Conservation (phyloP, 805 yeast genomes). For the Yamadazyma ubonensis region DNA sequence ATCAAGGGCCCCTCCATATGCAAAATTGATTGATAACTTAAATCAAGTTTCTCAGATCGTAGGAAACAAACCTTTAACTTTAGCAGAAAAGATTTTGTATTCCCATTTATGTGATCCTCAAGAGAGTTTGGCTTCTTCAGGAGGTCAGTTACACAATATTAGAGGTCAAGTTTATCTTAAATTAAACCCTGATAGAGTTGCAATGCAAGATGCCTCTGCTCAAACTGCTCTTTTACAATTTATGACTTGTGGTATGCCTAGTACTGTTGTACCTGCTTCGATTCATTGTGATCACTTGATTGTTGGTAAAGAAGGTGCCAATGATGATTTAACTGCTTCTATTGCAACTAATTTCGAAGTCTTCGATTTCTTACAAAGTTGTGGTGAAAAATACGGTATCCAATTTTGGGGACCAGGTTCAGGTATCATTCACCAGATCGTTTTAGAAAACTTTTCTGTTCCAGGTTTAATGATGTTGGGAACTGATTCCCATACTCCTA, state of each 20-base stretch:
- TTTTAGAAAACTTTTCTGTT: slow-evolving; percentile 91
- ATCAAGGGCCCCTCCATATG: slow-evolving; percentile 86
- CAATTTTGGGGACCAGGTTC: slow-evolving; percentile 99
- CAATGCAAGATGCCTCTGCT: slow-evolving; percentile 99
- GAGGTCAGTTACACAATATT: slow-evolving; percentile 49
- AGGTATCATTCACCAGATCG: slow-evolving; percentile 97
- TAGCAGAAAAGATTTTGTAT: slow-evolving; percentile 92
- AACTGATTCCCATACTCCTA: slow-evolving; percentile 98
- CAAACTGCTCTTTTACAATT: slow-evolving; percentile 98
- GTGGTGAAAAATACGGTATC: slow-evolving; percentile 93
- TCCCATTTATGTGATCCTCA: slow-evolving; percentile 90
- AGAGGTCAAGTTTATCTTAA: slow-evolving; percentile 91
- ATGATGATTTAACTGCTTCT: slow-evolving; percentile 75
- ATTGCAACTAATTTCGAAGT: slow-evolving; percentile 89
- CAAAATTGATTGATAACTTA: slow-evolving; percentile 65
- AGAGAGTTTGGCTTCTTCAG: slow-evolving; percentile 58
- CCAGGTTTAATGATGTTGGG: slow-evolving; percentile 98
- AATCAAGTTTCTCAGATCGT: slow-evolving; percentile 62
- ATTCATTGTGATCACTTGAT: slow-evolving; percentile 98
- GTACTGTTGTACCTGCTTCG: slow-evolving; percentile 89
- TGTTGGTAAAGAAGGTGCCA: slow-evolving; percentile 94
- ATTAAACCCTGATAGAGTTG: slow-evolving; percentile 95
- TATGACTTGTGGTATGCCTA: slow-evolving; percentile 91
- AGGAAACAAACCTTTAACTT: slow-evolving; percentile 72
- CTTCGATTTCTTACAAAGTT: slow-evolving; percentile 87